Conservation (phyloP, 2,329 filamentous ascomycete species). For the Hypoxylon sp. region DNA sequence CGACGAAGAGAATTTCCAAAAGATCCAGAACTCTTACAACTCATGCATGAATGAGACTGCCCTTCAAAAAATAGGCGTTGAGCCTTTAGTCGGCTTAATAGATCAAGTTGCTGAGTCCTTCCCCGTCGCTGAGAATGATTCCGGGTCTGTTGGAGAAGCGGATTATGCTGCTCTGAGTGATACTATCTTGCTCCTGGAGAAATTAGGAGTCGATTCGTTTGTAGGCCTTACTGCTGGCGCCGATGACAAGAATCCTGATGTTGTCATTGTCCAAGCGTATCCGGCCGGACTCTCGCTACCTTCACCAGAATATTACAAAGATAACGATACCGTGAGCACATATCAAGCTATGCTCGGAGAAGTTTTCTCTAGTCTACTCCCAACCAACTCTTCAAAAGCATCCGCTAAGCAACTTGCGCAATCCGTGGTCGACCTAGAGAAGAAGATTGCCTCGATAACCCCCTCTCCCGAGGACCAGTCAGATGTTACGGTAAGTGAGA, state of each 20-base stretch:
- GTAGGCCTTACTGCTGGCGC: constrained; percentile 57
- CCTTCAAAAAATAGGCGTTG: constrained; percentile 68
- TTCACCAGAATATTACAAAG: constrained; percentile 73
- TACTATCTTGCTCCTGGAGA: constrained; percentile 63
- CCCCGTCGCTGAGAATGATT: constrained; percentile 52
- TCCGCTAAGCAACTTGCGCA: constrained; percentile 54
- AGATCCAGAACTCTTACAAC: constrained; percentile 74
- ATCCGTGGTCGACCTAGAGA: constrained; percentile 71
- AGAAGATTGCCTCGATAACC: constrained; percentile 71
- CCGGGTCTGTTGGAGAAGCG: constrained; percentile 44
- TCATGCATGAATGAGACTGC: constrained; percentile 75
- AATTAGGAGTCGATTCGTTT: constrained; percentile 61
- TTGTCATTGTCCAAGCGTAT: constrained; percentile 58
- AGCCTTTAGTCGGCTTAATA: constrained; percentile 71
- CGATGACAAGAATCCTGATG: constrained; percentile 62
- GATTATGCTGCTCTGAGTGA: constrained; percentile 59
- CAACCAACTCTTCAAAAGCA: constrained; percentile 45
- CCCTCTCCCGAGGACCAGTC: constrained; percentile 71
- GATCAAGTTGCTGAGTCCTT: constrained; percentile 65
- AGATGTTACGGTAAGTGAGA: constrained; percentile 68
- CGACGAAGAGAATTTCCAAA: constrained; percentile 75
- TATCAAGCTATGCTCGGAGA: constrained; percentile 64
- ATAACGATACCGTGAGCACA: constrained; percentile 65
- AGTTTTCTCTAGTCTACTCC: constrained; percentile 56
- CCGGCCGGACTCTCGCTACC: constrained; percentile 70